Conservation (phyloP, 208 protist genomes). For the Crithidia fasciculata region DNA sequence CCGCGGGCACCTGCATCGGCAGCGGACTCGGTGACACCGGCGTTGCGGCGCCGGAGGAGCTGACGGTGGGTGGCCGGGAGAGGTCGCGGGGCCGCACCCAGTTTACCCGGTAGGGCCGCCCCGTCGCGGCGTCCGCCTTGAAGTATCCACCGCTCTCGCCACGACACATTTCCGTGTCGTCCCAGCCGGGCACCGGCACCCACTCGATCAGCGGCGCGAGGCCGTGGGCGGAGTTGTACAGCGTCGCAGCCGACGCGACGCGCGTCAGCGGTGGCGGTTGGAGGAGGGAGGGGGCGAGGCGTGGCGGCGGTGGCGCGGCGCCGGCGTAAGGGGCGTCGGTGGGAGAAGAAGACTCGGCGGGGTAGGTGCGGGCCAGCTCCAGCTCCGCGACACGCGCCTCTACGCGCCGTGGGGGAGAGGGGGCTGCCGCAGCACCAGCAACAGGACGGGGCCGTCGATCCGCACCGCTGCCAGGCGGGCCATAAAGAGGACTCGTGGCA, state of each 20-base stretch:
- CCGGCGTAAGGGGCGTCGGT: not conserved
- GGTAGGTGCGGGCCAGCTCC: not conserved
- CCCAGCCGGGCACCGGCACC: constrained; percentile 32
- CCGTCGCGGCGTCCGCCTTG: constrained; percentile 8
- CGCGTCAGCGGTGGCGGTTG: constrained; percentile 6
- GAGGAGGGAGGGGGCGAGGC: not conserved
- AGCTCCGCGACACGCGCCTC: not conserved
- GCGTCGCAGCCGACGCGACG: not conserved
- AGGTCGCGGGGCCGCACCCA: constrained; percentile 23
- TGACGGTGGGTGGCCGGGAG: constrained; percentile 7
- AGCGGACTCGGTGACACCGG: constrained; percentile 6
- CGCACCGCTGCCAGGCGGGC: too few species aligned
- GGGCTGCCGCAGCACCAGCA: too few species aligned
- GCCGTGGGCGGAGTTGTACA: constrained; percentile 16
- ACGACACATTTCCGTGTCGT: constrained; percentile 30
- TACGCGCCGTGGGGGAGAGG: not conserved
- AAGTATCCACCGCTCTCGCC: constrained; percentile 11
- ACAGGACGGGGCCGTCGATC: too few species aligned
- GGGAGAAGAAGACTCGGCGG: not conserved
- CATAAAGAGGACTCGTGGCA: not conserved
- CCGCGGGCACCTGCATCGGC: not conserved
- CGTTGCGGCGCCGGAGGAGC: constrained; percentile 16
- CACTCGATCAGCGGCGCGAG: constrained; percentile 30
- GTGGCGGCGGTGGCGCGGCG: not conserved
- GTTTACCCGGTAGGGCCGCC: constrained; percentile 9